These are phyloP conservation scores for Aspergillus vadensis DNA, from an alignment of 2,329 filamentous ascomycete genomes.

Conservation along the genomic window DNA sequence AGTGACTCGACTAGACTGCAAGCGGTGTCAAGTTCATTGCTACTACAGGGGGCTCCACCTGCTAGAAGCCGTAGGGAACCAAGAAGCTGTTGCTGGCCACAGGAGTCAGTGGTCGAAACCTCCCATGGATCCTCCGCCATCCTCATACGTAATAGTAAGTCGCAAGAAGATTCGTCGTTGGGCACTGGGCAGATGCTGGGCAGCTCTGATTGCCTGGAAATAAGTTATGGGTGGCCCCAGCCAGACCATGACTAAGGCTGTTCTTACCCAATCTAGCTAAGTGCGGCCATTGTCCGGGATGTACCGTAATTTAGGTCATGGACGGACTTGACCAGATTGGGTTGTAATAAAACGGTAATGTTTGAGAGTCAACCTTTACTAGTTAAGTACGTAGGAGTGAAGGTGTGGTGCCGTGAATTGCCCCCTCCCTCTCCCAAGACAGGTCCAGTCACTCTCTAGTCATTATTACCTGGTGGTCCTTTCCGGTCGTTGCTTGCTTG, in stretches of 20 bases:
- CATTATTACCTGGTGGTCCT: too few relatives aligned
- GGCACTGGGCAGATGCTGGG: constrained; percentile 4
- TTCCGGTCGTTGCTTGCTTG: not conserved
- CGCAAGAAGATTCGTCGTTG: constrained; percentile 2
- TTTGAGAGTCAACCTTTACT: not conserved
- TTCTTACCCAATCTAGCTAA: not conserved
- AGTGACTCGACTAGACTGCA: constrained; percentile 16
- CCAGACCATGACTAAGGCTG: not conserved
- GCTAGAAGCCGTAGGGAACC: not conserved
- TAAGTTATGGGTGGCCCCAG: not conserved
- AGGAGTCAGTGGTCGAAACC: not conserved
- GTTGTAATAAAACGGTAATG: not conserved
- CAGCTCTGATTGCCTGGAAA: not conserved
- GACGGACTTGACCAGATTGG: not conserved
- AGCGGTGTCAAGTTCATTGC: constrained; percentile 15
- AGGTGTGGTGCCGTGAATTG: not conserved
- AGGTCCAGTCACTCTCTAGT: not conserved
- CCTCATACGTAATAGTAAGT: constrained; percentile 3
- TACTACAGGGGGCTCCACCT: constrained; percentile 13
- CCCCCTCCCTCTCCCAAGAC: not conserved
- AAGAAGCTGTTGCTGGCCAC: constrained; percentile 2
- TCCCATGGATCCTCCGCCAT: not conserved
- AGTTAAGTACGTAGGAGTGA: not conserved
- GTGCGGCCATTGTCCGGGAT: constrained; percentile 1
- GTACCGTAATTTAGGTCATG: not conserved